A percentile compares a stretch with the other conserved stretches of the same genome.
phyloP scores from a whole-genome alignment of 2,329 filamentous ascomycete genomes.

The Monilinia fructigena region DNA sequence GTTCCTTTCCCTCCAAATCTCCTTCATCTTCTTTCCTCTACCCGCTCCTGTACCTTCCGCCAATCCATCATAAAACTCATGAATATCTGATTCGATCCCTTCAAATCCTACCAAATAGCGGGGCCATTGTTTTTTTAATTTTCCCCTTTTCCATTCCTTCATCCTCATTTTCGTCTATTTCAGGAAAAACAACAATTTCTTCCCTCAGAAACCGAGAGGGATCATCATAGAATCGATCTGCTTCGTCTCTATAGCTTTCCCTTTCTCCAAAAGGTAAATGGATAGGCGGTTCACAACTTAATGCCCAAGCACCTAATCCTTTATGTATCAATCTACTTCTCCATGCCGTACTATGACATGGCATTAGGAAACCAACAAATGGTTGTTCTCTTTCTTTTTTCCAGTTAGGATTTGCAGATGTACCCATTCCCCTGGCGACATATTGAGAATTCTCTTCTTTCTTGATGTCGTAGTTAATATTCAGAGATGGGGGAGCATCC shows the following conservation, averaged over 20 bases:
- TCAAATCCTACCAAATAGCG: slow-evolving; percentile 62
- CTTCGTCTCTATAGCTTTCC: slow-evolving; percentile 76
- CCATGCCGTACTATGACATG: slow-evolving; percentile 96
- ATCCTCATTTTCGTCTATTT: not conserved
- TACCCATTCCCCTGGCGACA: not conserved
- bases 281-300: slow-evolving; percentile 88
- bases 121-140: slow-evolving; percentile 42
- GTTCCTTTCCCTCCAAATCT: slow-evolving; percentile 55
- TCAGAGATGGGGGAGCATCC: not conserved
- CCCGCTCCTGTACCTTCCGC: slow-evolving; percentile 47
- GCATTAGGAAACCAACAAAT: slow-evolving; percentile 82
- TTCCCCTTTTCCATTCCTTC: not conserved
- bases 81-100: slow-evolving; percentile 51
- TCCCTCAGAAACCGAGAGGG: slow-evolving; percentile 55
- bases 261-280: slow-evolving; percentile 61
- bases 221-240: slow-evolving; percentile 80
- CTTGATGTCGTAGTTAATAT: slow-evolving; percentile 8
- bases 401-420: slow-evolving; percentile 19
- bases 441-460: slow-evolving; percentile 19
- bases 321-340: slow-evolving; percentile 80
- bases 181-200: slow-evolving; percentile 37
- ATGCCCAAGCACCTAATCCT: slow-evolving; percentile 72
- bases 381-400: slow-evolving; percentile 39
- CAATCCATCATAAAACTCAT: slow-evolving; percentile 39
- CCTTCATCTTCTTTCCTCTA: slow-evolving; percentile 42